These are phyloP conservation scores for Alternaria sp. DNA, from an alignment of 2,329 filamentous ascomycete genomes.

Conservation along the genomic window DNA sequence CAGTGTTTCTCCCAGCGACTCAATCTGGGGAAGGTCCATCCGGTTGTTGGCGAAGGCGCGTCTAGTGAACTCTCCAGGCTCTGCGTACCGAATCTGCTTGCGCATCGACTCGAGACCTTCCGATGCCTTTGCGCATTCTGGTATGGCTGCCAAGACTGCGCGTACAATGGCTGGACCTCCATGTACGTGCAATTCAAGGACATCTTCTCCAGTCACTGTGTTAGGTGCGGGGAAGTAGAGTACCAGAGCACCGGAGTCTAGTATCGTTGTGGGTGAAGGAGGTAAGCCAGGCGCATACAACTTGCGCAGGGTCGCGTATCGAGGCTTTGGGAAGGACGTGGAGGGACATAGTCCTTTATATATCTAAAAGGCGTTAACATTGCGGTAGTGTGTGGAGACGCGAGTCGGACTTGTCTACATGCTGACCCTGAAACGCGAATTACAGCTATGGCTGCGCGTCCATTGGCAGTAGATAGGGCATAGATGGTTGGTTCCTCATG, in stretches of 20 bases:
- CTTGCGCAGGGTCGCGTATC: constrained; percentile 75
- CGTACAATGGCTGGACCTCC: constrained; percentile 89
- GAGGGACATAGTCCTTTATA: constrained; percentile 70
- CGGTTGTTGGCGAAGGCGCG: constrained; percentile 89
- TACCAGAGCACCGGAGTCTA: constrained; percentile 82
- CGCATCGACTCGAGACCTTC: constrained; percentile 12
- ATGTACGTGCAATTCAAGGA: constrained; percentile 94
- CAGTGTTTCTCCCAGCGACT: constrained; percentile 69
- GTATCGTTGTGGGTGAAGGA: constrained; percentile 57
- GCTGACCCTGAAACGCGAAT: constrained; percentile 85
- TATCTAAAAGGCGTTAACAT: constrained; percentile 59
- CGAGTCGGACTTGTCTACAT: constrained; percentile 67
- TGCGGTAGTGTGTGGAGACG: neutral
- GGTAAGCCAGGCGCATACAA: constrained; percentile 67
- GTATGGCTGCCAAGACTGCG: constrained; percentile 82
- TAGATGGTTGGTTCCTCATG: constrained; percentile 74
- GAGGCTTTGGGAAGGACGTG: constrained; percentile 63
- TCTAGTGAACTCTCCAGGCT: constrained; percentile 93
- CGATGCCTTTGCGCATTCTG: constrained; percentile 55
- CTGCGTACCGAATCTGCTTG: constrained; percentile 78
- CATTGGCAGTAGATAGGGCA: constrained; percentile 86
- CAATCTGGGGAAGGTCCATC: constrained; percentile 84
- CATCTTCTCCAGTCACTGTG: constrained; percentile 90
- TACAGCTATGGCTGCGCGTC: constrained; percentile 88
- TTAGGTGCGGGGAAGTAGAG: constrained; percentile 83